Percentiles rank a stretch among this genome's conserved stretches.
These are phyloP conservation scores for Cubamyces sp. DNA, from an alignment of 768 basidiomycete species.

Conservation along the genomic window DNA sequence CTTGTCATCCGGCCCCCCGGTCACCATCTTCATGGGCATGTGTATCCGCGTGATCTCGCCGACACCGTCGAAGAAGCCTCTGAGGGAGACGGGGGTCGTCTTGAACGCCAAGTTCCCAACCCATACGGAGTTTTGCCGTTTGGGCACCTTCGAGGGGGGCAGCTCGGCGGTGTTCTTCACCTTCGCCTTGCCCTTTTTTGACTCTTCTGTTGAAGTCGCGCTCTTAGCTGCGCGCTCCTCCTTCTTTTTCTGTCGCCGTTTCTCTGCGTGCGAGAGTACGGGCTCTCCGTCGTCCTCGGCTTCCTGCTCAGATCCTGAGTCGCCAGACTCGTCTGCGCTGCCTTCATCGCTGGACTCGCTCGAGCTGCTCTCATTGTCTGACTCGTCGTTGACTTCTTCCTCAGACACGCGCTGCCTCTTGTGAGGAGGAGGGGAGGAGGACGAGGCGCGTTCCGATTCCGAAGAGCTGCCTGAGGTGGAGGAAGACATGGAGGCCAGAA, in stretches of 20 bases:
- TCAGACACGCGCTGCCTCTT: slow-evolving; percentile 22
- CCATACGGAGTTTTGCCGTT: slow-evolving; percentile 90
- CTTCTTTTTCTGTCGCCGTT: slow-evolving; percentile 61
- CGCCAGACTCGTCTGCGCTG: neutral
- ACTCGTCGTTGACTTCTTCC: slow-evolving; percentile 9
- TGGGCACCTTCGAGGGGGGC: slow-evolving; percentile 39
- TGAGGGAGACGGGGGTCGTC: slow-evolving; percentile 77
- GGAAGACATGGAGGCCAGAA: slow-evolving; percentile 26
- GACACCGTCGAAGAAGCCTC: slow-evolving; percentile 66
- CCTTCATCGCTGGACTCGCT: slow-evolving; percentile 20
- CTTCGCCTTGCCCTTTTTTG: slow-evolving; percentile 45
- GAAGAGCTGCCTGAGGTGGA: slow-evolving; percentile 23
- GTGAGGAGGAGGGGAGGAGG: slow-evolving; percentile 17
- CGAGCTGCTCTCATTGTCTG: slow-evolving; percentile 7
- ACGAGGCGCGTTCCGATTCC: slow-evolving; percentile 21
- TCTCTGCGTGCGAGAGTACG: slow-evolving; percentile 78
- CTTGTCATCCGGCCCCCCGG: slow-evolving; percentile 41
- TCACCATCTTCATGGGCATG: slow-evolving; percentile 77
- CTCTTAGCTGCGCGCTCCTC: slow-evolving; percentile 39
- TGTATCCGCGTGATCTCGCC: slow-evolving; percentile 81
- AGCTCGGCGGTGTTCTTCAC: slow-evolving; percentile 36
- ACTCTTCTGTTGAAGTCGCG: slow-evolving; percentile 32
- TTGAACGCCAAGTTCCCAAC: slow-evolving; percentile 93
- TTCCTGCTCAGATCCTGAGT: slow-evolving; percentile 33
- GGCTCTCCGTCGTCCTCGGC: slow-evolving; percentile 33